These are phyloP conservation scores for Eremothecium coryli DNA, from an alignment of 1,139 yeast genomes.

Conservation along the genomic window DNA sequence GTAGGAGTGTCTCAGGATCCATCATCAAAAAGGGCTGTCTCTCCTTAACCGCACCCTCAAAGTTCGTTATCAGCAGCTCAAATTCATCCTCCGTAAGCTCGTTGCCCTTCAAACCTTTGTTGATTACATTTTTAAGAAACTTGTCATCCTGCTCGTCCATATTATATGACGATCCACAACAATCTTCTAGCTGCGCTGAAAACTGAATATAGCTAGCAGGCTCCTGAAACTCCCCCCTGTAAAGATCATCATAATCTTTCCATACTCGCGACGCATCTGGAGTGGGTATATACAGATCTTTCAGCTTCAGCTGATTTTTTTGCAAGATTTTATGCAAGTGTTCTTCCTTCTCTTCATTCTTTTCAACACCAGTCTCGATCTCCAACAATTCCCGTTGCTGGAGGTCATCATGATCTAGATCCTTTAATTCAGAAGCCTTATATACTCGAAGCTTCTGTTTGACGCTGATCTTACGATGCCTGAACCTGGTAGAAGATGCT, in stretches of 20 bases:
- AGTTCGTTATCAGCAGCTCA: conserved; percentile 65
- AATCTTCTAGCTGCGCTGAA: conserved; percentile 92
- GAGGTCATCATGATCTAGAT: conserved; percentile 58
- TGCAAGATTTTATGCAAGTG: conserved; percentile 76
- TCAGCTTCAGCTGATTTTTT: conserved; percentile 33
- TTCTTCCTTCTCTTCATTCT: conserved; percentile 94
- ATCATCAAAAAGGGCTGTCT: conserved; percentile 82
- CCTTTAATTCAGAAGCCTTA: conserved; percentile 71
- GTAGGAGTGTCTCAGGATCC: conserved; percentile 69
- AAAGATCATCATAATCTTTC: conserved; percentile 67
- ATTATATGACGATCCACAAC: conserved; percentile 75
- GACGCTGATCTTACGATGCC: conserved; percentile 86
- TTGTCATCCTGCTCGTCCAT: conserved; percentile 85
- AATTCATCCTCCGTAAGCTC: conserved; percentile 70
- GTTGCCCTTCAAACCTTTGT: conserved; percentile 31
- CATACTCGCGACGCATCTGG: conserved; percentile 88
- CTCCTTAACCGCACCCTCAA: conserved; percentile 65
- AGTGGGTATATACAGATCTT: conserved; percentile 82
- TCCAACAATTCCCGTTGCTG: conserved; percentile 78
- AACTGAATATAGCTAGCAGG: conserved; percentile 80
- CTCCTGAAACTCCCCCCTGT: conserved; percentile 54
- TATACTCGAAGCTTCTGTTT: conserved; percentile 80
- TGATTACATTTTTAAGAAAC: conserved; percentile 40
- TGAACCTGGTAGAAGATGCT: conserved; percentile 44
- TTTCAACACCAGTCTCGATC: conserved; percentile 96